Percentiles rank a stretch among this genome's conserved stretches.
phyloP scores from a whole-genome alignment of 1,139 yeast species.

The Diutina mesorugosa region DNA sequence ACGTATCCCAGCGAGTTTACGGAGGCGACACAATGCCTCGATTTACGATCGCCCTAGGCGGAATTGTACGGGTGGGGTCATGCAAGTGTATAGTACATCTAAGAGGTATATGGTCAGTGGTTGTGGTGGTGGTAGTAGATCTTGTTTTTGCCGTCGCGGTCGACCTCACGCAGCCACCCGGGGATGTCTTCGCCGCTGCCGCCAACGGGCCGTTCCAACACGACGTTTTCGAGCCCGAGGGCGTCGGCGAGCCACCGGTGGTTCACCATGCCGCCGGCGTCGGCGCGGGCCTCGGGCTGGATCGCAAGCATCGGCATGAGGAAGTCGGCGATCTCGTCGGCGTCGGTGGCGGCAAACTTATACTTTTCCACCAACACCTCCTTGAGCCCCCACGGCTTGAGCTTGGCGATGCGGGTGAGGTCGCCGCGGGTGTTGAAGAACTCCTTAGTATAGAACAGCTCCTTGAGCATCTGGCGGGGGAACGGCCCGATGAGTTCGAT shows the following conservation, averaged over 20 bases:
- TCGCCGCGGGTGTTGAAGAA: slow-evolving; percentile 23
- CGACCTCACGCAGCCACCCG: slow-evolving; percentile 50
- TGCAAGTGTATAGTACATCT: too few species aligned
- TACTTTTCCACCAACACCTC: slow-evolving; percentile 34
- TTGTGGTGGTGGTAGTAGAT: slow-evolving; percentile 2
- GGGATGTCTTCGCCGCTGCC: slow-evolving; percentile 60
- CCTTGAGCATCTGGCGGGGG: slow-evolving; percentile 30
- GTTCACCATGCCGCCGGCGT: slow-evolving; percentile 69
- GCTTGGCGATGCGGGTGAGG: slow-evolving; percentile 17
- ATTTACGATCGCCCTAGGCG: too few species aligned
- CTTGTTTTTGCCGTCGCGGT: slow-evolving; percentile 5
- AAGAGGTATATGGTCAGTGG: neutral
- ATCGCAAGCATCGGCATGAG: slow-evolving; percentile 60
- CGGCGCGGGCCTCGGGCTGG: slow-evolving; percentile 61
- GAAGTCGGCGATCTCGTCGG: slow-evolving; percentile 23
- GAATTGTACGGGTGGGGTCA: too few species aligned
- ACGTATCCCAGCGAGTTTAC: too few species aligned
- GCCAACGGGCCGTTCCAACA: slow-evolving; percentile 39
- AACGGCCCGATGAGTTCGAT: slow-evolving; percentile 32
- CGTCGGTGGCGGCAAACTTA: slow-evolving; percentile 19
- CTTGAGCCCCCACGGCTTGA: slow-evolving; percentile 37
- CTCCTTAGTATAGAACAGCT: slow-evolving; percentile 28
- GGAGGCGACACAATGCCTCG: too few species aligned
- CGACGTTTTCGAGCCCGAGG: slow-evolving; percentile 42
- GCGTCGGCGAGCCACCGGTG: slow-evolving; percentile 71